Percentiles rank a stretch among this genome's conserved stretches.
Conservation (phyloP, 2,329 filamentous ascomycete genomes). For the Gliomastix tumulicola region DNA sequence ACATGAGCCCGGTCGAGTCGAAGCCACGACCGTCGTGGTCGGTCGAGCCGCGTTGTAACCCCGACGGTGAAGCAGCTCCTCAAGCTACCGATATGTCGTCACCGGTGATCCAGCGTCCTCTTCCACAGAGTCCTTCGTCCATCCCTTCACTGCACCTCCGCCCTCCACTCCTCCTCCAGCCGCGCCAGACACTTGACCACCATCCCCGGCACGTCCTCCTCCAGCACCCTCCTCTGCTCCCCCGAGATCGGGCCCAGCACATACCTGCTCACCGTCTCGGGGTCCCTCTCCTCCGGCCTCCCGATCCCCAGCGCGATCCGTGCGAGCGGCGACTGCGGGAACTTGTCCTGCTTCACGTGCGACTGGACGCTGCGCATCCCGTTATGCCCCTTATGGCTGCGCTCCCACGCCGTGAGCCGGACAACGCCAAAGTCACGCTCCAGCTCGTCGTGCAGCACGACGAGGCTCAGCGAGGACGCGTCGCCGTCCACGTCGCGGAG, state of each 20-base stretch:
- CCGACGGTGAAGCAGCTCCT: no score
- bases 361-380: conserved; percentile 62
- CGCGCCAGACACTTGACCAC: conserved; percentile 43
- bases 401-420: conserved; percentile 53
- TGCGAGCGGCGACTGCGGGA: conserved; percentile 33
- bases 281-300: conserved; percentile 64
- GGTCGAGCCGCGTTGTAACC: no score
- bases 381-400: conserved; percentile 66
- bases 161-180: conserved; percentile 31
- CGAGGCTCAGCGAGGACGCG: conserved; percentile 38
- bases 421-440: conserved; percentile 66
- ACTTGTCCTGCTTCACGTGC: conserved; percentile 34
- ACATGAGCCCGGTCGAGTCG: no score
- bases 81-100: no score
- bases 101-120: no score
- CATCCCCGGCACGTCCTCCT: conserved; percentile 41
- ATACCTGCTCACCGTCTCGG: conserved; percentile 63
- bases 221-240: conserved; percentile 42
- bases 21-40: no score
- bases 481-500: conserved; percentile 25
- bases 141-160: conserved; percentile 9
- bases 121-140: no score
- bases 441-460: conserved; percentile 85
- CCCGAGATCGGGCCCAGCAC: conserved; percentile 64
- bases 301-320: conserved; percentile 82